Conservation (phyloP, 2,329 filamentous ascomycete species). For the Fusarium camptoceras region DNA sequence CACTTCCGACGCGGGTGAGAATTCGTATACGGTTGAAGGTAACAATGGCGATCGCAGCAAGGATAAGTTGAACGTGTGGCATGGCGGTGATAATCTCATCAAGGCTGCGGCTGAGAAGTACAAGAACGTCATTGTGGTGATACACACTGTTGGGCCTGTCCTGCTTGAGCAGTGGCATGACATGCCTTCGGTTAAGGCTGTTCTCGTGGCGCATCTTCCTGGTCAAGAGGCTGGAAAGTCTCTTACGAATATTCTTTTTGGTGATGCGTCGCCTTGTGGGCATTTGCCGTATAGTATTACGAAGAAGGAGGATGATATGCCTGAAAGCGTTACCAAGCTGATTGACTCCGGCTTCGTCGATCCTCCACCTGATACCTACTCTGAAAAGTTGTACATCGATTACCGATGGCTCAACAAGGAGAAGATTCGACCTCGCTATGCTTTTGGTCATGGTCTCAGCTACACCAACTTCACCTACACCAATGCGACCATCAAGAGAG, state of each 20-base stretch:
- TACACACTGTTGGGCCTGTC: conserved; percentile 88
- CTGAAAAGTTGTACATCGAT: conserved; percentile 87
- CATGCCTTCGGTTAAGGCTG: conserved; percentile 78
- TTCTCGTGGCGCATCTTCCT: conserved; percentile 86
- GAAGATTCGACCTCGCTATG: conserved; percentile 79
- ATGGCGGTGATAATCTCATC: conserved; percentile 84
- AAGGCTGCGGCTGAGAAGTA: conserved; percentile 71
- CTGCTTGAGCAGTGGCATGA: conserved; percentile 85
- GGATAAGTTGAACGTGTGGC: conserved; percentile 67
- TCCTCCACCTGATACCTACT: conserved; percentile 84
- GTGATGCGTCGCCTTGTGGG: conserved; percentile 79
- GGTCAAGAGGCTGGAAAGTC: conserved; percentile 89
- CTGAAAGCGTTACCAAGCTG: conserved; percentile 61
- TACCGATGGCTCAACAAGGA: conserved; percentile 89
- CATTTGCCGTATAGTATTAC: conserved; percentile 90
- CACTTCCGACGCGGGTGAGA: conserved; percentile 87
- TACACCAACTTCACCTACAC: conserved; percentile 79
- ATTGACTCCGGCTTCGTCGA: conserved; percentile 65
- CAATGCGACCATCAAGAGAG: conserved; percentile 60
- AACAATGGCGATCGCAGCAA: conserved; percentile 82
- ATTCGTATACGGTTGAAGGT: conserved; percentile 70
- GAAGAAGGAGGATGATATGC: conserved; percentile 76
- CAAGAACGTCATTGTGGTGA: conserved; percentile 77
- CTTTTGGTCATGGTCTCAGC: conserved; percentile 87
- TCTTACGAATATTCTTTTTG: conserved; percentile 82